Evolutionary conservation across 2,329 filamentous ascomycete species (phyloP), one percentile per base, ranked within the genome.

Genomic region (Parafenestella ontariensis): DNA sequence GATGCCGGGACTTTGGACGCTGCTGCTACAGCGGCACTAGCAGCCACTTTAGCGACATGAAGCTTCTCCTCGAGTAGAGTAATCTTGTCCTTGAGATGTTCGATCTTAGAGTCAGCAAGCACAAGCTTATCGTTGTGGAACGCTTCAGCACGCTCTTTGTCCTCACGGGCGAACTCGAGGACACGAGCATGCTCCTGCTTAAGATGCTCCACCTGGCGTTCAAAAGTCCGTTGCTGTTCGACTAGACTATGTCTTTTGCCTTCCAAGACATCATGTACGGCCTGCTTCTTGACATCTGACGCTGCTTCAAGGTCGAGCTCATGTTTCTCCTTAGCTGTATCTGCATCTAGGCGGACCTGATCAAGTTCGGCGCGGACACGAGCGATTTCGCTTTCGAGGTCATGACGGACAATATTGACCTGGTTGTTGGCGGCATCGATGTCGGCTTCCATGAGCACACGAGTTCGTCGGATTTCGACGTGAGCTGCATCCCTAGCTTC

Each of bases 61-160:
- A 99, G 84, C 75, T 92, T 94, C 74, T 97, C 93, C 73, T 97
- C 92, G 1, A 98, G 82, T 66, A 96, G 90, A 4, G 84, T 78
- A 23, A 97, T 85, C 65, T 91, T 91, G 66, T 97, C 93, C 72
- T 96, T 89, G 20, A 96, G 85, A 72, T 96, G 90, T 65, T 92
- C 87, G 3, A 89, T 86, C 81, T 94, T 96, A 52, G 92, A 91
- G 8, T 93, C 87, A 0, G 92, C 91, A 52, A 98, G 83, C 60
- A 86, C 88, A 50, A 98, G 84, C 23, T 90, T 88, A 70, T 97
- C 92, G 43, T 89, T 84, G 39, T 96, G 85, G 72, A 93, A 89
- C 58, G 88, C 84, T 74, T 96, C 92, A 2, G 87, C 82, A 45
- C 90, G 88, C 66, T 94, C 87, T 54, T 89, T 89, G 76, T 98